Evolutionary conservation across 768 basidiomycete species (phyloP).

Genomic region (Pleurotus salmoneostramineus): DNA sequence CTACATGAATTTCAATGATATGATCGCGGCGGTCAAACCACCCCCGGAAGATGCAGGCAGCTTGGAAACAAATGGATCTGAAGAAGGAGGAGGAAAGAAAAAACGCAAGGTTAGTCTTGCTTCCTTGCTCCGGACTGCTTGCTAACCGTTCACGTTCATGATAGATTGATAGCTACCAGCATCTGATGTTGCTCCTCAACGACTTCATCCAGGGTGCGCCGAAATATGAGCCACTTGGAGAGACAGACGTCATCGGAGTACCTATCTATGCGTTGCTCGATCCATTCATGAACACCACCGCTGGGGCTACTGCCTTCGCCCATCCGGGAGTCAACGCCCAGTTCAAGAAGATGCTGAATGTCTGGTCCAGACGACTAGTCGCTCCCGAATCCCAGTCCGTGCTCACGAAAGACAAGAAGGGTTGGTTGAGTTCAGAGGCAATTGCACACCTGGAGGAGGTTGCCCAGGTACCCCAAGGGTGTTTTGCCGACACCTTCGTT

Average conservation of each 20-base stretch:
- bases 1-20: slow-evolving; percentile 27
- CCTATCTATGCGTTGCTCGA: slow-evolving; percentile 45
- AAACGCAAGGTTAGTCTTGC: no score
- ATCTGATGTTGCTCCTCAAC: slow-evolving; percentile 36
- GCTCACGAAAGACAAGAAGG: slow-evolving; percentile 28
- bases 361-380: slow-evolving; percentile 44
- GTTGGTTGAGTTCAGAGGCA: slow-evolving; percentile 39
- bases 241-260: slow-evolving; percentile 35
- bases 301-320: slow-evolving; percentile 27
- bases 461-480: slow-evolving; percentile 1
- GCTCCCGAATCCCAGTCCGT: slow-evolving; percentile 40
- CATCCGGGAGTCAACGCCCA: slow-evolving; percentile 39
- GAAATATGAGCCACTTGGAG: slow-evolving; percentile 20
- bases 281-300: slow-evolving; percentile 30
- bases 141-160: no score
- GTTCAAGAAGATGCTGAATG: slow-evolving; percentile 44
- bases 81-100: no score
- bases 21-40: slow-evolving; percentile 17
- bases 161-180: slow-evolving; percentile 35
- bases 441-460: neutral
- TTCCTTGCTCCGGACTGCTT: no score
- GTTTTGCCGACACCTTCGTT: slow-evolving; percentile 33
- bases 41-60: no score
- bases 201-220: slow-evolving; percentile 37
- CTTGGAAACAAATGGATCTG: no score